phyloP scores from a whole-genome alignment of 371 early-diverging fungal genomes.

The Lichtheimia ornata region DNA sequence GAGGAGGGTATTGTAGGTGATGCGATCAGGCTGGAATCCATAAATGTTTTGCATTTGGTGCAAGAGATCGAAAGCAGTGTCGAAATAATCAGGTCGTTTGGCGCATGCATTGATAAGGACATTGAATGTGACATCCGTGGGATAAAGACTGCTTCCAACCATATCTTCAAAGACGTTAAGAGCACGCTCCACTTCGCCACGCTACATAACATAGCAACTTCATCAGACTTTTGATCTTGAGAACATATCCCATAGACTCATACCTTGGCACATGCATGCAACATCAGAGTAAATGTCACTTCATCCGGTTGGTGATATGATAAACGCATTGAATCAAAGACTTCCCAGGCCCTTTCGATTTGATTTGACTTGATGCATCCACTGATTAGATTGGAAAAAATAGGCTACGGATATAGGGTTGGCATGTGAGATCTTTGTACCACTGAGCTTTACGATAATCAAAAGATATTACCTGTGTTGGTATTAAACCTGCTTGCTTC shows the following conservation, averaged over 20 bases:
- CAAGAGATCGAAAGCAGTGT: slow-evolving; percentile 78
- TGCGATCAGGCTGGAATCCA: slow-evolving; percentile 76
- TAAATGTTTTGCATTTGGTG: slow-evolving; percentile 78
- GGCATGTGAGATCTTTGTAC: no score
- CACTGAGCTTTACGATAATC: no score
- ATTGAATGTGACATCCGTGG: slow-evolving; percentile 85
- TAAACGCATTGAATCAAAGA: slow-evolving; percentile 88
- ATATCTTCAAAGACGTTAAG: slow-evolving; percentile 86
- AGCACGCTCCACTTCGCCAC: slow-evolving; percentile 78
- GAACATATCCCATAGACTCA: background rate
- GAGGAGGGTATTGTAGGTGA: slow-evolving; percentile 83
- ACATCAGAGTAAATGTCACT: slow-evolving; percentile 83
- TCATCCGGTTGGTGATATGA: slow-evolving; percentile 80
- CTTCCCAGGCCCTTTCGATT: slow-evolving; percentile 81
- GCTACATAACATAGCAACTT: slow-evolving; percentile 18
- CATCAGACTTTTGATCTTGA: background rate
- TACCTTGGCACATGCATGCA: slow-evolving; percentile 86
- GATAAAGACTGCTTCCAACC: slow-evolving; percentile 62
- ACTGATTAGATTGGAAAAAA: slow-evolving; percentile 80
- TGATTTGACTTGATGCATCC: slow-evolving; percentile 78
- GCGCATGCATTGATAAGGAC: slow-evolving; percentile 87
- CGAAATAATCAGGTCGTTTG: slow-evolving; percentile 77
- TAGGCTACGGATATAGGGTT: slow-evolving; percentile 32
- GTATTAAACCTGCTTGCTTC: slow-evolving; percentile 54
- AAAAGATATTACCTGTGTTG: slow-evolving; percentile 35